These are phyloP conservation scores for Wickerhamomyces chambardii DNA, from an alignment of 805 yeast genomes.

Conservation along the genomic window DNA sequence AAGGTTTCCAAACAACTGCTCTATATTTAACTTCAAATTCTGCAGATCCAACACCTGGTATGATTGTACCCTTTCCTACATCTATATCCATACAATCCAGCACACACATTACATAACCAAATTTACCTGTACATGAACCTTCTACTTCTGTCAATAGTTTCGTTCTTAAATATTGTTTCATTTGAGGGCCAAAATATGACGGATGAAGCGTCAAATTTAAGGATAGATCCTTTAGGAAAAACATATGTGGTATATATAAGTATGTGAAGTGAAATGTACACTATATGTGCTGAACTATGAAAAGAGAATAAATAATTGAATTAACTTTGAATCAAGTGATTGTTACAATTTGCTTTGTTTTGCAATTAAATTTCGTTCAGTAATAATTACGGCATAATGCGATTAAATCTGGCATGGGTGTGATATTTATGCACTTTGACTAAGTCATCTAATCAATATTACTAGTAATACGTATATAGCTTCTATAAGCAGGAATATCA, in stretches of 20 bases:
- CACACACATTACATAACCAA: constrained; percentile 95
- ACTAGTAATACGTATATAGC: too few relatives aligned
- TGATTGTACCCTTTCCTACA: constrained; percentile 87
- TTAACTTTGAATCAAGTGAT: too few relatives aligned
- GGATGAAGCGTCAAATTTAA: constrained; percentile 92
- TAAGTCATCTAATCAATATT: too few relatives aligned
- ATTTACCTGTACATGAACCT: constrained; percentile 98
- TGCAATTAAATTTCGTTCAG: too few relatives aligned
- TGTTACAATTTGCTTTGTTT: too few relatives aligned
- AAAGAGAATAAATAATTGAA: too few relatives aligned
- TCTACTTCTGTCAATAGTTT: constrained; percentile 92
- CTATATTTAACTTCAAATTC: constrained; percentile 94
- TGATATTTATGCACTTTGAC: too few relatives aligned
- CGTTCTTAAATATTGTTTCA: constrained; percentile 88
- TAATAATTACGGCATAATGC: too few relatives aligned
- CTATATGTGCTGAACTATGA: too few relatives aligned
- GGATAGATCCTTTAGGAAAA: constrained; percentile 73
- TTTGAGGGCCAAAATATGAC: constrained; percentile 94
- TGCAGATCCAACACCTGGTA: constrained; percentile 90
- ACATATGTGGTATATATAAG: constrained; percentile 18
- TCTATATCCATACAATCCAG: constrained; percentile 91
- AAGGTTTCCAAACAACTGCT: constrained; percentile 97
- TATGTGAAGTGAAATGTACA: too few relatives aligned
- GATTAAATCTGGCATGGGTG: too few relatives aligned
- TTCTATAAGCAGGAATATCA: too few relatives aligned